Percentiles rank a stretch among this genome's conserved stretches.
Evolutionary conservation across 2,329 filamentous ascomycete genomes (phyloP).

Genomic region (Diaporthe sp.): DNA sequence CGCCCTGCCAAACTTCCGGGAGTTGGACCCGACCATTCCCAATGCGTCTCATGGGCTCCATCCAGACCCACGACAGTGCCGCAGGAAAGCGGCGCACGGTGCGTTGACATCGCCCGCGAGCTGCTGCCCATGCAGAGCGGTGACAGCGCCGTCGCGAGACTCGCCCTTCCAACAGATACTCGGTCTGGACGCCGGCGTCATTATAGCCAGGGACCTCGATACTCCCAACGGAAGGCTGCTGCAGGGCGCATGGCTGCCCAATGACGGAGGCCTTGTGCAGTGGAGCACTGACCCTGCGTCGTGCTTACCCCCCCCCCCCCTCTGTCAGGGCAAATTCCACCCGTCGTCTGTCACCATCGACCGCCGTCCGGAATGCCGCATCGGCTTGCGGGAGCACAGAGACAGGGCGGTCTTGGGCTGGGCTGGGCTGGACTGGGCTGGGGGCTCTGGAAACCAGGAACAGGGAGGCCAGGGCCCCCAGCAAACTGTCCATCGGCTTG

Average conservation of each 20-base stretch:
- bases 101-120: slow-evolving; percentile 33
- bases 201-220: slow-evolving; percentile 36
- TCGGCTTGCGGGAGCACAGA: slow-evolving; percentile 20
- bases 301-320: too few relatives aligned
- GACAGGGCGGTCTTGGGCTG: slow-evolving; percentile 20
- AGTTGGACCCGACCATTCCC: slow-evolving; percentile 22
- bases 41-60: slow-evolving; percentile 29
- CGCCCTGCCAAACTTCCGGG: slow-evolving; percentile 11
- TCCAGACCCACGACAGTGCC: slow-evolving; percentile 39
- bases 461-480: neutral
- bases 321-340: slow-evolving; percentile 30
- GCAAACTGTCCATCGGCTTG: slow-evolving; percentile 29
- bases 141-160: slow-evolving; percentile 26
- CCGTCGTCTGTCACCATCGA: slow-evolving; percentile 23
- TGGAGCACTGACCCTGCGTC: slow-evolving; percentile 26
- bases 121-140: slow-evolving; percentile 22
- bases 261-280: slow-evolving; percentile 20
- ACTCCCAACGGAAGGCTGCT: slow-evolving; percentile 38
- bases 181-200: slow-evolving; percentile 10
- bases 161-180: slow-evolving; percentile 20
- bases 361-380: slow-evolving; percentile 35
- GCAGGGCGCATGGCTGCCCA: slow-evolving; percentile 38
- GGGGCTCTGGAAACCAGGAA: neutral
- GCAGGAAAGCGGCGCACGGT: slow-evolving; percentile 31
- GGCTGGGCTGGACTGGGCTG: slow-evolving; percentile 6